phyloP scores from a whole-genome alignment of 108 stramenopile species.

The Skeletonema costatum region DNA sequence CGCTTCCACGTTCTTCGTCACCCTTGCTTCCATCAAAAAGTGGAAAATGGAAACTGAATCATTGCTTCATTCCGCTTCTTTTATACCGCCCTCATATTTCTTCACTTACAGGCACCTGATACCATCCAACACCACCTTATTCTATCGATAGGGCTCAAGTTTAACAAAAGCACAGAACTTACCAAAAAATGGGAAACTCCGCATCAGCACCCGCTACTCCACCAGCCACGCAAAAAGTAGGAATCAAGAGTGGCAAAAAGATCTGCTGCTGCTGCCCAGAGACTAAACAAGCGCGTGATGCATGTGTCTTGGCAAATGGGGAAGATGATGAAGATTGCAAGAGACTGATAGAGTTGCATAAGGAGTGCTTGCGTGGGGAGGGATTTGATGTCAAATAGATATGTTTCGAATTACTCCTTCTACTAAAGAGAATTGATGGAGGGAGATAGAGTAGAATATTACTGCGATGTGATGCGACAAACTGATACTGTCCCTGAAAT shows the following conservation, averaged over 20 bases:
- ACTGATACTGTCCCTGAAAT: background rate
- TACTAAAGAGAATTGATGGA: background rate
- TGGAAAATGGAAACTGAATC: too few relatives aligned
- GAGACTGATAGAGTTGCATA: conserved; percentile 95
- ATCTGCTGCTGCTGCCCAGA: conserved; percentile 99
- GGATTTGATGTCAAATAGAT: conserved; percentile 93
- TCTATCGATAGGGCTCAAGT: too few relatives aligned
- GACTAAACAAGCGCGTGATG: conserved; percentile 94
- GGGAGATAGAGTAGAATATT: background rate
- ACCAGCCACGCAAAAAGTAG: conserved; percentile 63
- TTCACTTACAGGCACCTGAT: too few relatives aligned
- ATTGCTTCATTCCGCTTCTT: too few relatives aligned
- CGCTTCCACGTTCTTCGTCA: too few relatives aligned
- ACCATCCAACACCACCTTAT: too few relatives aligned
- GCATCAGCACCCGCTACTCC: conserved; percentile 34
- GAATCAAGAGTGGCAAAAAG: conserved; percentile 95
- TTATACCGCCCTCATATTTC: too few relatives aligned
- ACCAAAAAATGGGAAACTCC: conserved; percentile 46
- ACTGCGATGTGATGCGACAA: background rate
- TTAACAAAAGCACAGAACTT: background rate
- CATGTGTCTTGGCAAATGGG: conserved; percentile 94
- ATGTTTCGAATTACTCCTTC: background rate
- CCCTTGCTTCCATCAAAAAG: too few relatives aligned
- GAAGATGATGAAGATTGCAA: conserved; percentile 87
- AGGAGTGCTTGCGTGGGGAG: conserved; percentile 92